These are phyloP conservation scores for Mycena leptocephala DNA, from an alignment of 768 basidiomycete genomes.

Conservation along the genomic window DNA sequence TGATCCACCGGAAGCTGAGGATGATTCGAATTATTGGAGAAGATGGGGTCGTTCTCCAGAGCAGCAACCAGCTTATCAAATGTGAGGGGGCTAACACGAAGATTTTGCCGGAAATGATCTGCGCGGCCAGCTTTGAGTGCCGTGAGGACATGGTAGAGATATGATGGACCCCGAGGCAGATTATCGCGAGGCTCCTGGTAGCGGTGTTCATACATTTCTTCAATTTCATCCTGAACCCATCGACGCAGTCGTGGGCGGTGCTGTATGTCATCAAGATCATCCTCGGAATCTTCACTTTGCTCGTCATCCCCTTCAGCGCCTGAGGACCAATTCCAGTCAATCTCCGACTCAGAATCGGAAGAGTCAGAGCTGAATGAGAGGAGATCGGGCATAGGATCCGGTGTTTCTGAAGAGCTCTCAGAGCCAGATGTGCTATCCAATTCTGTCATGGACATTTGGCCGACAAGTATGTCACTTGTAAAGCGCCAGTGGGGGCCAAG, in stretches of 20 bases:
- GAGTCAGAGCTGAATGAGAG: not conserved
- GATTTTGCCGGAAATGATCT: conserved; percentile 47
- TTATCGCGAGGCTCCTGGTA: conserved; percentile 24
- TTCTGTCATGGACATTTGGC: not conserved
- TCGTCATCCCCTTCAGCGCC: conserved; percentile 4
- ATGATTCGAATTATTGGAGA: conserved; percentile 46
- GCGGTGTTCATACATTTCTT: conserved; percentile 12
- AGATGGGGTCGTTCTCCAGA: conserved; percentile 43
- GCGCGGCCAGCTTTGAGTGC: conserved; percentile 42
- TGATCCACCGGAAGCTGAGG: conserved; percentile 38
- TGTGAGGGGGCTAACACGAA: conserved; percentile 50
- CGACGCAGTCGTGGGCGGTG: not conserved
- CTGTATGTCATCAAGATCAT: not conserved
- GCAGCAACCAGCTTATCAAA: conserved; percentile 49
- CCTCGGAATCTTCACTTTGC: not conserved
- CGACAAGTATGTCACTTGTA: not conserved
- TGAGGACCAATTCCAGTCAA: not conserved
- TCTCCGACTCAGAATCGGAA: not conserved
- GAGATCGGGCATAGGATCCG: not conserved
- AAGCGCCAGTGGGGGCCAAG: conserved; percentile 5
- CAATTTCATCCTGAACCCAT: not conserved
- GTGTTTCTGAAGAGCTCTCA: not conserved
- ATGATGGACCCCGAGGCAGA: conserved; percentile 18
- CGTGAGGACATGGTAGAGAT: conserved; percentile 27
- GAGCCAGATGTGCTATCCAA: not conserved